Evolutionary conservation across 2,329 filamentous ascomycete genomes (phyloP).

Genomic region (Aureobasidium sp.): DNA sequence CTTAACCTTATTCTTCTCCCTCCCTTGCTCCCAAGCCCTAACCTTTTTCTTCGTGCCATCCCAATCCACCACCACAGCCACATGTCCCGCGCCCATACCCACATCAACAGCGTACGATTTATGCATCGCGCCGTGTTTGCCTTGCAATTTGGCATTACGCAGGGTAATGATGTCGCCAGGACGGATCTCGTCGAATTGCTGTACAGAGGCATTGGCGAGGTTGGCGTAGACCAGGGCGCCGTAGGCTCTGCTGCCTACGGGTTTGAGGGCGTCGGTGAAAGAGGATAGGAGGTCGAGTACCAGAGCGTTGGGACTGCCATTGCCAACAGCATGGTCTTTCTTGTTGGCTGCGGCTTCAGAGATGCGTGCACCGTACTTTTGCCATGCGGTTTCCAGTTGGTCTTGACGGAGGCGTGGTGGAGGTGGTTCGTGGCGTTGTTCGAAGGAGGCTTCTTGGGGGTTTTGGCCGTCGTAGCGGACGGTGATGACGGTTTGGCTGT

Average conservation of each 20-base stretch:
- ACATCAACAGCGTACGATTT: slow-evolving; percentile 86
- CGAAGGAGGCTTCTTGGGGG: slow-evolving; percentile 61
- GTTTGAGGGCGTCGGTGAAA: slow-evolving; percentile 63
- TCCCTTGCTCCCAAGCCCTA: slow-evolving; percentile 85
- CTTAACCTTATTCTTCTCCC: slow-evolving; percentile 89
- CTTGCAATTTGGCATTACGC: slow-evolving; percentile 88
- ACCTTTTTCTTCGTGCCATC: slow-evolving; percentile 99
- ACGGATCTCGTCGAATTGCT: slow-evolving; percentile 86
- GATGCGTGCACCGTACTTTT: slow-evolving; percentile 71
- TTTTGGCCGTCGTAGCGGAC: slow-evolving; percentile 70
- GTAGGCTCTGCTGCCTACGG: slow-evolving; percentile 81
- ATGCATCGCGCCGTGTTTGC: slow-evolving; percentile 91
- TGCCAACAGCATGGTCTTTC: slow-evolving; percentile 73
- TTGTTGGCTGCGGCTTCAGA: slow-evolving; percentile 60
- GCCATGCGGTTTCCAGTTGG: slow-evolving; percentile 80
- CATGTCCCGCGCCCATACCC: slow-evolving; percentile 65
- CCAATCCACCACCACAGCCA: slow-evolving; percentile 90
- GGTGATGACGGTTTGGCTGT: slow-evolving; percentile 86
- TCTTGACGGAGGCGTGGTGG: slow-evolving; percentile 79
- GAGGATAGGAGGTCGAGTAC: slow-evolving; percentile 68
- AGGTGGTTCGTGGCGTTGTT: slow-evolving; percentile 80
- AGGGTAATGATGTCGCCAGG: slow-evolving; percentile 88
- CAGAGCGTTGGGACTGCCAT: slow-evolving; percentile 71
- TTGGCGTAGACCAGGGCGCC: slow-evolving; percentile 92
- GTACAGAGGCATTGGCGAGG: slow-evolving; percentile 83